Percentiles rank a stretch among this genome's conserved stretches.
Conservation (phyloP, 2,329 filamentous ascomycete genomes). For the Curvularia spicifera region DNA sequence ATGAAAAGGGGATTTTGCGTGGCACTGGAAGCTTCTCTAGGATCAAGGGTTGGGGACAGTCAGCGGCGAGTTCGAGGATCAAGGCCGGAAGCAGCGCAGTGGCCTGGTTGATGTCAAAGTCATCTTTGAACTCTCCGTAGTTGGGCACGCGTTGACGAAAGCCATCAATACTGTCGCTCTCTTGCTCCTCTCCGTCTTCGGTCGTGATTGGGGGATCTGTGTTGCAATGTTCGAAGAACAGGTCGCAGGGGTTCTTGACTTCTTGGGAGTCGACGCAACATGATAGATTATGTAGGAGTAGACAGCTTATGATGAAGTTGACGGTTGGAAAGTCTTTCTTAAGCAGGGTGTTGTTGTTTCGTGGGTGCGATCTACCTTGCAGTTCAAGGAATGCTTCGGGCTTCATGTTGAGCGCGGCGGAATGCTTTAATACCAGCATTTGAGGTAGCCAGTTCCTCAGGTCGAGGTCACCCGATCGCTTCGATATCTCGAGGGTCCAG, state of each 20-base stretch:
- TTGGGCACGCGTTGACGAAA: conserved; percentile 14
- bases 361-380: conserved; percentile 18
- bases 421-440: conserved; percentile 27
- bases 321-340: conserved; percentile 19
- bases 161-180: neutral
- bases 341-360: neutral
- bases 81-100: conserved; percentile 16
- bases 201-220: neutral
- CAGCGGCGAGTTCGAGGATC: conserved; percentile 13
- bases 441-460: conserved; percentile 33
- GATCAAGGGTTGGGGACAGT: neutral
- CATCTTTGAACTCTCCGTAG: conserved; percentile 6
- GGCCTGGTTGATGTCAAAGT: conserved; percentile 16
- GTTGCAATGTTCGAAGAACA: neutral
- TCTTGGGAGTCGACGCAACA: neutral
- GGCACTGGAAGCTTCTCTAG: conserved; percentile 17
- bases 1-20: conserved; percentile 19
- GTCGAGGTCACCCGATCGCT: conserved; percentile 4
- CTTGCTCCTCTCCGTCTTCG: neutral
- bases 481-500: conserved; percentile 7
- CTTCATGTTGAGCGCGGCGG: conserved; percentile 15
- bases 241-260: neutral
- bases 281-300: neutral
- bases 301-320: conserved; percentile 27
- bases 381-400: conserved; percentile 20